Evolutionary conservation across 1,139 yeast species (phyloP).

Genomic region (Yamadazyma pseudoaaseri): DNA sequence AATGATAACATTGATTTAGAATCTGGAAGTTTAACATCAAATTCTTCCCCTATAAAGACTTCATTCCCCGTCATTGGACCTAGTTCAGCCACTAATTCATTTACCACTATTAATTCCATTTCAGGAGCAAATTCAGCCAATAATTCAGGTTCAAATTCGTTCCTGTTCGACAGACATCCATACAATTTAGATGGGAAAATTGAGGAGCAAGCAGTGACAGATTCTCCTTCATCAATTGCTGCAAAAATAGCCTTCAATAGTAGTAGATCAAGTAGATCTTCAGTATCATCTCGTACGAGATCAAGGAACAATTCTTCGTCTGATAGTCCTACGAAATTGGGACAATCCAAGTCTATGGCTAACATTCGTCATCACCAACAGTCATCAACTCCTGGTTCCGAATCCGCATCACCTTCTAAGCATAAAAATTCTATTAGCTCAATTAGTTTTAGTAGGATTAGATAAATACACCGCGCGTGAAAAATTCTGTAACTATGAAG

Average conservation of each 20-base stretch:
- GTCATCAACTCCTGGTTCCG: neutral
- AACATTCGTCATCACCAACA: neutral
- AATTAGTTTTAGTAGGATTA: slow-evolving; percentile 34
- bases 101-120: neutral
- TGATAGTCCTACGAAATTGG: slow-evolving; percentile 5
- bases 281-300: slow-evolving; percentile 4
- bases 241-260: slow-evolving; percentile 30
- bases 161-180: neutral
- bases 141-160: slow-evolving; percentile 1
- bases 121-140: neutral
- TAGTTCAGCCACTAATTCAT: neutral
- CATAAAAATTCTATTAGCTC: slow-evolving; percentile 15
- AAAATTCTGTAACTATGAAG: slow-evolving; percentile 9
- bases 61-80: slow-evolving; percentile 10
- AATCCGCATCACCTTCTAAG: slow-evolving; percentile 10
- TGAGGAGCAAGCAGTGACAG: slow-evolving; percentile 8
- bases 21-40: slow-evolving; percentile 9
- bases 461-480: slow-evolving; percentile 14
- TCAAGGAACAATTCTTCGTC: slow-evolving; percentile 9
- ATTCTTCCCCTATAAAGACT: slow-evolving; percentile 14
- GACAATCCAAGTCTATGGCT: neutral
- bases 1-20: slow-evolving; percentile 12
- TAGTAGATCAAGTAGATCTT: slow-evolving; percentile 17
- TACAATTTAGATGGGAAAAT: neutral
- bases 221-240: slow-evolving; percentile 31